A percentile compares a stretch with the other conserved stretches of the same genome.
phyloP scores from a whole-genome alignment of 495 filamentous ascomycete genomes.

The Lophiostoma macrostomum region DNA sequence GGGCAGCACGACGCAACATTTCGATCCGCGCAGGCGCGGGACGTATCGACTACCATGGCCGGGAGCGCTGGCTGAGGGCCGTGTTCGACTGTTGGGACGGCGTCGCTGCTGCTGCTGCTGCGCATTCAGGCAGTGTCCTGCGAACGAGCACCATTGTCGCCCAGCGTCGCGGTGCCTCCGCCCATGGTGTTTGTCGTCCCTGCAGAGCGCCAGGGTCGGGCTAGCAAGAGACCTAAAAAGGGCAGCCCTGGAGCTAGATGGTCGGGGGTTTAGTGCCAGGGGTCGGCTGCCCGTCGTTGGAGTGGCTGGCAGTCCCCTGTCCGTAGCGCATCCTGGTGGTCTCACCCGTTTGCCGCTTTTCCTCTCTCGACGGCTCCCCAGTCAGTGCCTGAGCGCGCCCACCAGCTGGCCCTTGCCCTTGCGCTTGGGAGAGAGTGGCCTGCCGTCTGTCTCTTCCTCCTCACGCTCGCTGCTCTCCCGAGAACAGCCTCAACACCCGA shows the following conservation, averaged over 20 bases:
- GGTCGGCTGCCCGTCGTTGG: neutral
- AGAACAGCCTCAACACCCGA: conserved; percentile 13
- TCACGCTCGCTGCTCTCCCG: conserved; percentile 8
- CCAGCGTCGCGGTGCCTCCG: neutral
- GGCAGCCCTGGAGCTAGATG: neutral
- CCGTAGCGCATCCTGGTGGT: neutral
- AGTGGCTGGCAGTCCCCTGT: conserved; percentile 5
- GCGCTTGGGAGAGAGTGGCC: too few species aligned
- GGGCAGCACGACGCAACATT: conserved; percentile 1
- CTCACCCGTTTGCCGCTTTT: neutral
- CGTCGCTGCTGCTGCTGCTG: neutral
- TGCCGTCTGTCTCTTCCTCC: conserved; percentile 1
- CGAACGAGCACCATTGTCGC: neutral
- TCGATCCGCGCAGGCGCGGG: conserved; percentile 1
- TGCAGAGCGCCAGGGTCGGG: neutral
- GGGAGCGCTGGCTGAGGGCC: neutral
- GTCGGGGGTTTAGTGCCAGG: neutral
- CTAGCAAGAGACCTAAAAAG: too few species aligned
- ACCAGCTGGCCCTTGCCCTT: neutral
- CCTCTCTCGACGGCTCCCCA: neutral
- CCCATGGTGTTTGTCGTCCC: conserved; percentile 6
- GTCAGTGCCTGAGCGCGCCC: conserved; percentile 2
- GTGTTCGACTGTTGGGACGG: neutral
- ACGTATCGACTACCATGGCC: neutral
- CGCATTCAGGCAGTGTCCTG: neutral